Evolutionary conservation across 2,329 filamentous ascomycete species (phyloP), one percentile per base, ranked within the genome.

Genomic region (Nannizzia gypsea): DNA sequence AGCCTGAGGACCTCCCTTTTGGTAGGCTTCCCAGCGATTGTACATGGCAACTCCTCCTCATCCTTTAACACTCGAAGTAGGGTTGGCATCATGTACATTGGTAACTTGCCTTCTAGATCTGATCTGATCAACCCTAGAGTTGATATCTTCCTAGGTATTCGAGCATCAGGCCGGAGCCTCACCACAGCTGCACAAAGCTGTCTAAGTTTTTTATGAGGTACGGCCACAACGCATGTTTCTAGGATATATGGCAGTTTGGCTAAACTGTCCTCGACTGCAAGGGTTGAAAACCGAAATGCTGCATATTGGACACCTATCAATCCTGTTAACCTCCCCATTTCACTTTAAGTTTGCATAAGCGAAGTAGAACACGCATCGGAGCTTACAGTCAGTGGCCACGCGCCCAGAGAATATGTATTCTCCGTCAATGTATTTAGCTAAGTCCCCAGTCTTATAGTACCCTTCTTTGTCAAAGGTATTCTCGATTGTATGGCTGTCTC

Each of bases 381-480:
- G 59, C 63, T 57, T 61, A 66, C 65, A 65, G 52, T 65, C 65
- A 3, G 59, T 61, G 17, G 62, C 59, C 8, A 54, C 50, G 34
- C 65, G 61, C 2, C 65, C 65, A 26, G 64, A 61, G 8, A 66
- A 42, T 3, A 66, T 58, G 26, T 65, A 66, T n/a, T 61, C 28
- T 8, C 60, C 46, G 2, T 61, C 59, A 20, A 60, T 57, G 3
- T 34, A 36, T 50, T 57, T 60, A 24, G 34, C 64, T n/a, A 57
- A 44, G 42, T 66, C 65, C 8, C 65, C 64, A n/a, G 65, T 63
- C 52, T 61, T 64, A 56, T 59, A 65, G 50, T 60, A 66, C 24
- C 65, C 64, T 28, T 66, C 63, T 20, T 59, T 36, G 31, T 63
- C 60, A 44, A 63, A 61, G 3, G 56, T 59, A 3, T 5, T 22